Base-by-base conservation (phyloP, 202 grass and related monocot genomes). In the Thinopyrum obtusiflorum region DNA sequence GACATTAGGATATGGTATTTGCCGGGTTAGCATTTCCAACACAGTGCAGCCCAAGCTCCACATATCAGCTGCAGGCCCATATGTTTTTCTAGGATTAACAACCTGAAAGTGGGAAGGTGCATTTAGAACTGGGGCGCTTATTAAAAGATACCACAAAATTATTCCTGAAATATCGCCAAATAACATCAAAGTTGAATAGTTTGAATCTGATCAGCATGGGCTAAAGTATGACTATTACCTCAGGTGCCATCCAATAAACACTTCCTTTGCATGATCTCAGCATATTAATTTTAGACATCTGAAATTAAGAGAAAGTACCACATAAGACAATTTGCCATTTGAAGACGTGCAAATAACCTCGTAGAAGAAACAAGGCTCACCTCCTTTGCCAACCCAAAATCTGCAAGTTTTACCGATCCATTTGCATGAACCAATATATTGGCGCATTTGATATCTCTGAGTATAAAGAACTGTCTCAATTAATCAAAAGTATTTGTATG, bases 201-300 rank as follows among this genome's bases (percentile, higher is more conserved):
- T 51, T 73, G 31, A 83, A 18, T 42, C 35, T 73, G 32, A 75
- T 23, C 6, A 65, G 18, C 5, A 85, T 63, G 61, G 31, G 47
- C 6, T 33, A 82, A 82, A 55, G 13, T 46, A 40, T 21, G 76
- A 76, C n/a, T 84, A 75, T 81, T 88, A 99, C 97, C 97, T 99
- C 94, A 17, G 97, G 97, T 76, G 97, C 94, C 97, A 99, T 99
- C 97, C 97, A 99, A 83, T 97, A 99, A 71, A 99, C 97, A 86
- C 97, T 99, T 94, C 97, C 97, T 91, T 89, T 97, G 77, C 93
- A 97, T 81, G 97, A 97, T 86, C 94, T 97, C 88, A 99, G 81
- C 68, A 78, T 80, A 77, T 99, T 97, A 49, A 94, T 91, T 83
- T 93, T 97, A 80, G 88, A 92, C 80, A 99, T 99, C 97, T 99